Evolutionary conservation across 31 red algal genomes (phyloP), one percentile per base, ranked within the genome.

Genomic region (Endocladia muricata): DNA sequence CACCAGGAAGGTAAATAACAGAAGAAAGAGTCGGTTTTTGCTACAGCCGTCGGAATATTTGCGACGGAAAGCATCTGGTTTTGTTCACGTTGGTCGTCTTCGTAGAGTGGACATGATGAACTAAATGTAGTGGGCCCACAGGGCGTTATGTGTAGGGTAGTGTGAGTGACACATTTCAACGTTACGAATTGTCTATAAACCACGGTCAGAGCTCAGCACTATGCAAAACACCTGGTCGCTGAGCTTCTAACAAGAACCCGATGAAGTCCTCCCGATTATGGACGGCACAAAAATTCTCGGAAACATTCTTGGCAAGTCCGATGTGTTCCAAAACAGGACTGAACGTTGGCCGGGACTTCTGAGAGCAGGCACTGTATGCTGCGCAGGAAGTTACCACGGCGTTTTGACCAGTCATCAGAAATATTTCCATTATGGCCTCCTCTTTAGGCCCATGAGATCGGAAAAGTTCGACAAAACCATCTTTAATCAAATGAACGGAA

Each of bases 391-490:
- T 69, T 36, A 13, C 25, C 15, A 41, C 36, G 0, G 36, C 36
- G 0, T 69, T 9, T 13, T 22, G 41, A 19, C 0, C 65, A 0
- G 15, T 69, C 65, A 69, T 69, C 36, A 41, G 65, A 22, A 69
- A 19, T 41, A 69, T 69, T 41, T 41, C 36, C 65, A 69, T 69
- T 19, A 69, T 69, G 15, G 11, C 17, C 0, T 69, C 65, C 36
- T 69, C 65, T 9, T 36, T 11, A 41, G 41, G 65, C 9, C 36
- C 36, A 36, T 41, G 65, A 41, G 65, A 37, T 41, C 0, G 9
- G 36, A 41, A 69, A 11, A 69, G 36, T 25, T 69, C 33, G 36
- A 69, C 65, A 19, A 36, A 36, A 36, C 0, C 65, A 13, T 36
- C 15, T 13, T 69, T 41, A 13, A 69, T 11, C 19, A 36, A 36